Percentiles rank a stretch among this genome's conserved stretches.
Evolutionary conservation across 495 filamentous ascomycete genomes (phyloP).

Genomic region (Poronia punctata): DNA sequence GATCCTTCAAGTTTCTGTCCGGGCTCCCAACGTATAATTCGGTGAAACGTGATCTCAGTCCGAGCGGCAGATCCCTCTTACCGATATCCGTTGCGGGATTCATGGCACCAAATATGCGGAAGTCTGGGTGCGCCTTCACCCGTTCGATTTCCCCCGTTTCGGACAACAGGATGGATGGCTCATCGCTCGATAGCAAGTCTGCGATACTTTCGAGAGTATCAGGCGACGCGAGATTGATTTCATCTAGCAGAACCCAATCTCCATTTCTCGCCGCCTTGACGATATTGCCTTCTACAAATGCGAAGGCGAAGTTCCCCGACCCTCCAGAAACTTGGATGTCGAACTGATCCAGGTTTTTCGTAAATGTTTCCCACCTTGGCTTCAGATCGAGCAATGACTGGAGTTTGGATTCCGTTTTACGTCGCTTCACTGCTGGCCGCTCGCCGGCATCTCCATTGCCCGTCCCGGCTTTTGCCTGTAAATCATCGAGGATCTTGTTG

Average conservation of each 20-base stretch:
- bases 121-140: constrained; percentile 82
- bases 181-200: constrained; percentile 65
- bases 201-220: constrained; percentile 92
- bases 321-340: constrained; percentile 74
- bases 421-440: constrained; percentile 70
- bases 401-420: constrained; percentile 69
- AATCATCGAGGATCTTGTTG: constrained; percentile 56
- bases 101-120: constrained; percentile 97
- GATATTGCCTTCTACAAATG: constrained; percentile 91
- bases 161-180: constrained; percentile 77
- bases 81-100: constrained; percentile 97
- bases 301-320: constrained; percentile 80
- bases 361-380: constrained; percentile 74
- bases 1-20: constrained; percentile 73
- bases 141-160: constrained; percentile 88
- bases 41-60: constrained; percentile 80
- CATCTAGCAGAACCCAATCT: constrained; percentile 96
- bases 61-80: constrained; percentile 83
- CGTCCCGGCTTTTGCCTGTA: constrained; percentile 29
- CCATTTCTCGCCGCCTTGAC: constrained; percentile 88
- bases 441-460: constrained; percentile 31
- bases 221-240: constrained; percentile 91
- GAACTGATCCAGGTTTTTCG: constrained; percentile 65
- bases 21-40: constrained; percentile 89
- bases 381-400: constrained; percentile 51